Evolutionary conservation across 169 alveolate genomes (phyloP), one percentile per base, ranked within the genome.

Genomic region (Perkinsus chesapeaki): DNA sequence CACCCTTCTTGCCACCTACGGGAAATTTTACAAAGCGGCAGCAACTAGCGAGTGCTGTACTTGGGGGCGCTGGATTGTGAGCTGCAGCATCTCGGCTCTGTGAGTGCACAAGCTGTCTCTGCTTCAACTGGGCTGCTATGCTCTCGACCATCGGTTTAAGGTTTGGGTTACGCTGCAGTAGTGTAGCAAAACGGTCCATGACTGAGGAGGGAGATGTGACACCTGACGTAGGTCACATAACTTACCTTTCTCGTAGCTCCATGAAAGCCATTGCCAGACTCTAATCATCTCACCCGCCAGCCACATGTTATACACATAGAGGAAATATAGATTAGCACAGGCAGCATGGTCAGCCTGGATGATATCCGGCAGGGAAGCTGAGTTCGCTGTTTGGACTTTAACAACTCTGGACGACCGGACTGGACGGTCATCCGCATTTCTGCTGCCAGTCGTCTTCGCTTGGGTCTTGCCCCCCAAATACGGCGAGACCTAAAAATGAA

Each of bases 91-190:
- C n/a, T 47, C 16, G 5, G 60, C 60, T 16, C 23, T 23, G 82
- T 23, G 82, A 60, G 1, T 60, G 36, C 36, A 34, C 23, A 27
- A 60, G 36, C 20, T 23, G 39, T 3, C 93, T 36, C 12, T 60
- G 93, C 73, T 91, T 91, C 73, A 91, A n/a, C 93, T 91, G 93
- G 31, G 93, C 93, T 0, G 93, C n/a, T 12, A 91, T 39, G 7
- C 39, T n/a, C 73, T 91, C 93, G 39, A 91, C 39, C 93, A 91
- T 91, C 20, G 93, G 93, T 39, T 39, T 91, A 73, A 91, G 60
- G 31, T 36, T 20, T 0, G 39, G 39, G 93, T 91, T 91, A 73
- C 48, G 39, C 43, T 91, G 34, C n/a, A 91, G 73, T 23, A 91
- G 73, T 27, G 73, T 0, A 0, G 73, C 93, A n/a, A 39, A 91